Percentiles rank a stretch among this genome's conserved stretches.
phyloP scores from a whole-genome alignment of 2,329 filamentous ascomycete genomes.

The Sclerotinia glacialis region DNA sequence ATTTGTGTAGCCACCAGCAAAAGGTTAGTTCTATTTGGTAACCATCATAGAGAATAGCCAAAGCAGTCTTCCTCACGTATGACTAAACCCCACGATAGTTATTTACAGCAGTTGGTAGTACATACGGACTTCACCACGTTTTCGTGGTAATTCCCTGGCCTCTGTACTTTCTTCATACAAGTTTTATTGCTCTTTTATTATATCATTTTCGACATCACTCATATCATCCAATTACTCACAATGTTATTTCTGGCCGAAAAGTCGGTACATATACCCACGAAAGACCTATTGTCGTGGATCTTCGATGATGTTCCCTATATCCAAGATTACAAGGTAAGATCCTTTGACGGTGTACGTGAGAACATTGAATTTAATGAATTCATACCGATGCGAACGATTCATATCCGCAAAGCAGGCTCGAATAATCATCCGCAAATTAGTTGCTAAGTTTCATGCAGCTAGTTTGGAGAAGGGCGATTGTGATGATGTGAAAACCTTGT shows the following conservation, averaged over 20 bases:
- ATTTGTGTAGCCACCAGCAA: too few relatives aligned
- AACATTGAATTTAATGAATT: conserved; percentile 9
- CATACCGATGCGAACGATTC: conserved; percentile 31
- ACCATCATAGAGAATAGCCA: too few relatives aligned
- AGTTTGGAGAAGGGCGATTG: conserved; percentile 36
- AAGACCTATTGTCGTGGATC: conserved; percentile 35
- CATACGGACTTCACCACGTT: neutral
- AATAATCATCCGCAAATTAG: conserved; percentile 31
- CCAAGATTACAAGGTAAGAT: conserved; percentile 24
- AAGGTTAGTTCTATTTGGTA: too few relatives aligned
- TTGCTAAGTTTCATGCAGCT: conserved; percentile 34
- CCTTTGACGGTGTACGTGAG: neutral
- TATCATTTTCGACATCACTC: neutral
- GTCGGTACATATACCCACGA: conserved; percentile 25
- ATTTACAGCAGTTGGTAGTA: neutral
- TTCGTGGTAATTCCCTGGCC: neutral
- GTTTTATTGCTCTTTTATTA: neutral
- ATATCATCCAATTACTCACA: neutral
- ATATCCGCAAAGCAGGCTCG: conserved; percentile 35
- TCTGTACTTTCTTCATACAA: neutral
- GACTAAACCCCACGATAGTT: neutral
- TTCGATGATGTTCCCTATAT: conserved; percentile 32
- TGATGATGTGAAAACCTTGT: conserved; percentile 32
- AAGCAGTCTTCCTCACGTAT: neutral
- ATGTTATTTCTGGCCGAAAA: conserved; percentile 23